Evolutionary conservation across 345 rosid genomes (phyloP), one percentile per base, ranked within the genome.

Genomic region (Syzygium aqueum): DNA sequence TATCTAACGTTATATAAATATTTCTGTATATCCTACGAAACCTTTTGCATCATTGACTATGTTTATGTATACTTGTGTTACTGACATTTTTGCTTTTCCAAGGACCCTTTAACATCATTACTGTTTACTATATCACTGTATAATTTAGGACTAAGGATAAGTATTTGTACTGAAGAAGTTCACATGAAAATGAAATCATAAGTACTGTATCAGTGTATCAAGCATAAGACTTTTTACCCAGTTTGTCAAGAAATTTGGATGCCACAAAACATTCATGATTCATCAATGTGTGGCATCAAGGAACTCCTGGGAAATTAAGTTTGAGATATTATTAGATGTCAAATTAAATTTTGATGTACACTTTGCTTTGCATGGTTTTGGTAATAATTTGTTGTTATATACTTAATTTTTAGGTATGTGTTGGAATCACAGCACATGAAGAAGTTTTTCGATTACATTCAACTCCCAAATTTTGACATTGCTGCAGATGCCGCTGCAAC

Each of bases 401-500:
- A 11, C 51, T 77, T 49, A 25, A 37, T 78, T 78, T 51, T 49
- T 86, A 91, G 92, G 80, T 53, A 87, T 85, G 89, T 91, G 27
- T 87, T 91, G 89, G 90, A 89, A 84, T 89, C 92, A 54, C 89
- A 85, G 51, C 86, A 85, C 90, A 50, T 91, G 63, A 91, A 53
- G 89, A 88, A 88, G 83, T 91, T 91, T 84, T 91, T 89, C 37
- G 85, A 85, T n/a, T 91, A 91, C 23, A 88, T 88, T 28, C 92
- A 88, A 87, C 89, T 86, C 59, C 90, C 90, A 16, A 86, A 88
- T 86, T 91, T 89, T 84, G 92, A 91, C 53, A 61, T 91, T 56
- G 88, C 92, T 59, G 90, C 92, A 63, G 92, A 91, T 87, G 92
- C 91, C 57, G 84, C 88, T 12, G 85, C 85, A 28, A 91, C 90